A percentile compares a stretch with the other conserved stretches of the same genome.
These are phyloP conservation scores for Aspergillaceae sp. DNA, from an alignment of 2,329 filamentous ascomycete species.

Conservation along the genomic window DNA sequence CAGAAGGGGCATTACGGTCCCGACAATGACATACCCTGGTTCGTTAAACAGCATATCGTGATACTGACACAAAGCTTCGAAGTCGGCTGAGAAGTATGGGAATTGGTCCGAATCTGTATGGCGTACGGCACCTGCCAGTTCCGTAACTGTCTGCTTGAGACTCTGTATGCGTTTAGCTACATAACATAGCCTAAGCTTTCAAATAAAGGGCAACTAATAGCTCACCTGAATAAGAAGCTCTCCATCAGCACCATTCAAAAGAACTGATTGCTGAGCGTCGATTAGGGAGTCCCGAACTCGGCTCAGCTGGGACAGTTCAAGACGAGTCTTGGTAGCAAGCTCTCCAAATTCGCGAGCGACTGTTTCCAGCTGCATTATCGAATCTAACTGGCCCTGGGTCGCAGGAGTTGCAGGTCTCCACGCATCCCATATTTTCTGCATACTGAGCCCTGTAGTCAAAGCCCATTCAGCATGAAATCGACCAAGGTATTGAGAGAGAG, in stretches of 20 bases:
- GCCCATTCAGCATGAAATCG: conserved; percentile 63
- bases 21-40: background rate
- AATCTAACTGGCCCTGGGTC: conserved; percentile 24
- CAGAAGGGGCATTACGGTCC: conserved; percentile 25
- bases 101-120: conserved; percentile 18
- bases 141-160: conserved; percentile 30
- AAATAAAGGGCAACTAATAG: conserved; percentile 1
- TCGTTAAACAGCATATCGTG: conserved; percentile 25
- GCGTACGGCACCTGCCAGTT: conserved; percentile 25
- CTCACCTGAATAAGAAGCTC: conserved; percentile 25
- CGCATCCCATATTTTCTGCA: conserved; percentile 68
- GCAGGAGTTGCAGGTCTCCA: conserved; percentile 55
- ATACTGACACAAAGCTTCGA: conserved; percentile 41
- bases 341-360: conserved; percentile 30
- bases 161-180: conserved; percentile 12
- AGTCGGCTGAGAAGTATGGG: conserved; percentile 40
- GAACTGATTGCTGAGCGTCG: conserved; percentile 29
- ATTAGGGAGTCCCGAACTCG: conserved; percentile 31
- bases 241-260: conserved; percentile 29
- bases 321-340: conserved; percentile 27
- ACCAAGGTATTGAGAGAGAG: conserved; percentile 29
- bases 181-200: background rate
- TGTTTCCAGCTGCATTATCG: conserved; percentile 28
- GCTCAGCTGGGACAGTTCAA: conserved; percentile 29
- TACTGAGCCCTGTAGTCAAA: conserved; percentile 65